Base-by-base conservation (phyloP, 495 filamentous ascomycete species). In the Penicillium dipodomyicola region DNA sequence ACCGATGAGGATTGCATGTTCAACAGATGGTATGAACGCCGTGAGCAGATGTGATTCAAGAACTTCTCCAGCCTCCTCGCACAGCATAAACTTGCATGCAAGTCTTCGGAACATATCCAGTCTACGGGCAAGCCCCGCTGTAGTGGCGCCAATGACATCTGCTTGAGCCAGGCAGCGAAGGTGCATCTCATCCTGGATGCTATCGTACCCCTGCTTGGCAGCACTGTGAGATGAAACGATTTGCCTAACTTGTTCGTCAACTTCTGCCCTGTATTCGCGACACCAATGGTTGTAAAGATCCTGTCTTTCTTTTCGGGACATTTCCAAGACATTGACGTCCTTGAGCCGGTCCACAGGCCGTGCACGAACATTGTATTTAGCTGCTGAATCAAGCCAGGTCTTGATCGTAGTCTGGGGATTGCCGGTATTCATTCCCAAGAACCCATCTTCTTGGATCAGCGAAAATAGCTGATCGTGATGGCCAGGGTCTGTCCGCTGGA, bases 21-120 rank as follows among this genome's bases (percentile, higher is more conserved):
- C 82, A 5, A 91, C 68, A 0, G 80, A 82, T 2, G 88, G 89
- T 27, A 92, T 64, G 0, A 95, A 63, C 1, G 87, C 82, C 0
- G 86, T 82, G 8, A 93, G 71, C 0, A 84, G 70, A 65, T 92
- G 88, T 0, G 85, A 77, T 61, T 92, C 88, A 25, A 92, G 69
- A 0, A 93, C 86, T 58, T 92, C 88, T 1, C 82, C 89, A 3
- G 90, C 90, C 63, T 94, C 90, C 71, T 93, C 89, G 58, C 83
- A 86, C 5, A 93, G 41, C 49, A 95, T 59, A 2, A 91, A 84
- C 64, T 93, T 93, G 30, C 79, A 75, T 23, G 70, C 63, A 4
- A 93, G 53, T 15, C 77, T 76, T 32, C 78, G 77, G 1, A 96
- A 79, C 47, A 88, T 67, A 2, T 81, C 71, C 1, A 90, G 63